Evolutionary conservation across 257 asterid genomes (phyloP).

Genomic region (Solanum medicagineum): DNA sequence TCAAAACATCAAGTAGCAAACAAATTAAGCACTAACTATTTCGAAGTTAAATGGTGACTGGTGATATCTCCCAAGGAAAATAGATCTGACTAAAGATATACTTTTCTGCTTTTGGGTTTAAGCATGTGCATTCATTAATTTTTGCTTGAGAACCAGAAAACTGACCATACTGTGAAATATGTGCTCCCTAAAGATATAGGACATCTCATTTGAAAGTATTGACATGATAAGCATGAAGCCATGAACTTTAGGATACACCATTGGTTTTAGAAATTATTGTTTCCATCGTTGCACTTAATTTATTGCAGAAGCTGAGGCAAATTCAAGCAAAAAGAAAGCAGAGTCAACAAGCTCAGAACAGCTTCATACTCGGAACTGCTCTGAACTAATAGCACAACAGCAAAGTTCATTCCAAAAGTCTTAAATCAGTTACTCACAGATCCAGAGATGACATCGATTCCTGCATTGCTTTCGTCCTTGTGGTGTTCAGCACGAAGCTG

Average conservation of each 20-base stretch:
- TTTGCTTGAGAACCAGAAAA: background rate
- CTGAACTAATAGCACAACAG: background rate
- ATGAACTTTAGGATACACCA: background rate
- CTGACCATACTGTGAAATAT: background rate
- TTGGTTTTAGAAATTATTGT: background rate
- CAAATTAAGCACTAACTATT: background rate
- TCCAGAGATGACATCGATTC: conserved; percentile 91
- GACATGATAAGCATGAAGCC: background rate
- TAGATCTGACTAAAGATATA: background rate
- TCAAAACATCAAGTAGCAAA: background rate
- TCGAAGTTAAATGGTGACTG: background rate
- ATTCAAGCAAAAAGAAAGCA: background rate
- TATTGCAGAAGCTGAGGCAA: background rate
- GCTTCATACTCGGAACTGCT: background rate
- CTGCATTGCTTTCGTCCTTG: conserved; percentile 65
- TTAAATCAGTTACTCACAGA: conserved; percentile 36
- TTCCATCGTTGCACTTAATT: background rate
- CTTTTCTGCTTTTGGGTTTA: background rate
- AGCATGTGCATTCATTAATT: background rate
- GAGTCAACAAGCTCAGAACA: background rate
- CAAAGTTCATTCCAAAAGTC: background rate
- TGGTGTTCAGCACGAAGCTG: conserved; percentile 97
- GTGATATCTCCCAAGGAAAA: background rate
- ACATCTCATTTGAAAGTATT: background rate
- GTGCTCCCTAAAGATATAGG: background rate